Base-by-base conservation (phyloP, 148 eudicot genomes). In the Chenopodium berlandieri region DNA sequence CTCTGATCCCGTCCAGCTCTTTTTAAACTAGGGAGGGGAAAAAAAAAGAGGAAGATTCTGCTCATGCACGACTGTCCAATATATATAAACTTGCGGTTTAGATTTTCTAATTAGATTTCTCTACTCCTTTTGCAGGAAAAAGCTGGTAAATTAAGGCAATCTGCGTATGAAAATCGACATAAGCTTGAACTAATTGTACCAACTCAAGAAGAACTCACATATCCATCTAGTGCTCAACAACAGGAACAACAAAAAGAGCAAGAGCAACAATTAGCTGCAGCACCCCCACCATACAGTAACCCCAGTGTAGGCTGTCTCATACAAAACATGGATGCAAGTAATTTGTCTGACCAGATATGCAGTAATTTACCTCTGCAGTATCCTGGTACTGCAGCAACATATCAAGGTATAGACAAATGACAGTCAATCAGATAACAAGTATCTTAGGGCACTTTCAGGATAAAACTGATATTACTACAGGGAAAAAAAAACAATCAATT, bases 121-220 rank as follows among this genome's bases (percentile, higher is more conserved):
- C 30, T 44, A 0, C 37, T 20, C 14, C 23, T 11, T 84, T 69
- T 22, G 62, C 94, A 93, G 97, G 80, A 83, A 10, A 34, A 60
- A 72, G 85, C 87, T 78, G 87, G 88, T 54, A 72, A 81, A 63
- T 48, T 90, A 82, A 90, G 88, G 81, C 81, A n/a, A 10, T 84
- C 50, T 60, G 91, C 89, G 40, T 88, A 90, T 81, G 76, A 80
- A 69, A 86, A 88, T 69, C 71, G 76, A 79, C 44, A 58, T 56
- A 75, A 75, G 46, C 84, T 84, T 75, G 67, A 75, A 27, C 66
- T 48, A 60, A 63, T 87, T 82, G 30, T 78, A 80, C 19, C 70
- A 60, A 16, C 13, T 63, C 76, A 56, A 34, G 25, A 0, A 14
- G 76, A 20, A 71, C 20, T 32, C 8, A 17, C 9, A 32, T 11